Conservation (phyloP, 2,329 filamentous ascomycete species). For the Intubia oerlemansii region DNA sequence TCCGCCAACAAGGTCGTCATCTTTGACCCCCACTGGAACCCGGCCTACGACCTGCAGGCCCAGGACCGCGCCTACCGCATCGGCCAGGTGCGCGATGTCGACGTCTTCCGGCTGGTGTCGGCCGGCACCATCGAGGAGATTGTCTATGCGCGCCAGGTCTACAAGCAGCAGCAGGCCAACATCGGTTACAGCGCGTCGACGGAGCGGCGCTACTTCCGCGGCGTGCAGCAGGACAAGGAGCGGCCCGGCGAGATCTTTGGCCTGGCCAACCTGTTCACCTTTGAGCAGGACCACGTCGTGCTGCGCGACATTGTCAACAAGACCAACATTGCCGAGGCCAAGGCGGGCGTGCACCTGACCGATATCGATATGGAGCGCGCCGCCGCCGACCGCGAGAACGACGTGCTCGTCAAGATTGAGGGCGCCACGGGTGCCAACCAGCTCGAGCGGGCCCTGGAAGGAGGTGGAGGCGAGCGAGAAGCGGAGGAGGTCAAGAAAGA, state of each 20-base stretch:
- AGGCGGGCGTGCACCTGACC: conserved; percentile 61
- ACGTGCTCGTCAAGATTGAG: conserved; percentile 22
- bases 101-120: conserved; percentile 81
- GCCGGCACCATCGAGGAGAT: conserved; percentile 92
- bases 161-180: conserved; percentile 97
- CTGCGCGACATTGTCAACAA: conserved; percentile 95
- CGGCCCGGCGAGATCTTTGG: conserved; percentile 92
- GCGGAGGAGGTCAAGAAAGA: conserved; percentile 19
- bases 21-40: conserved; percentile 95
- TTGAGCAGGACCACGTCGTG: conserved; percentile 56
- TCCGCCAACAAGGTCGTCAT: conserved; percentile 97
- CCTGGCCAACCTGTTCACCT: conserved; percentile 66
- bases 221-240: conserved; percentile 63
- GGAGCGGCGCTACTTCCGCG: conserved; percentile 87
- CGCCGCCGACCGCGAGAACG: conserved; percentile 27
- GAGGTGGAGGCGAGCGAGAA: background rate
- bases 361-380: conserved; percentile 50
- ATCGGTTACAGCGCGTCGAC: conserved; percentile 88
- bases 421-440: conserved; percentile 43
- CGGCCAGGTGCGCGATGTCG: conserved; percentile 77
- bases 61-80: conserved; percentile 95
- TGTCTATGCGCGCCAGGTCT: conserved; percentile 90
- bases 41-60: conserved; percentile 80
- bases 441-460: conserved; percentile 36
- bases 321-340: conserved; percentile 88